Evolutionary conservation across 345 rosid species (phyloP).

Genomic region (Populus tremula): DNA sequence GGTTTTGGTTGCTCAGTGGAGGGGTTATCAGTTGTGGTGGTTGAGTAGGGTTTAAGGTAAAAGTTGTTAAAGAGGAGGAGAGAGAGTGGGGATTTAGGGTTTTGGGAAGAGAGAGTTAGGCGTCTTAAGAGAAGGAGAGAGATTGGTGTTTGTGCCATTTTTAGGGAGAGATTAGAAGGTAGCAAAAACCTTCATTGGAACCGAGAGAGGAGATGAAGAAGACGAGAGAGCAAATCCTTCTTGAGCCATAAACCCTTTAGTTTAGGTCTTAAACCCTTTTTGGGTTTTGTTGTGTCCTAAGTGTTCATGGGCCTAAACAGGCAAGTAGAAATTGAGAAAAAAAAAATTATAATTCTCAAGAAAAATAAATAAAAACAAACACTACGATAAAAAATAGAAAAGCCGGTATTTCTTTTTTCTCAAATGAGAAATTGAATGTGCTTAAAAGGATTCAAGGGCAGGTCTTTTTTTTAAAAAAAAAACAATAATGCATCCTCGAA

Average conservation of each 20-base stretch:
- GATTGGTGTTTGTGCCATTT: conserved; percentile 42
- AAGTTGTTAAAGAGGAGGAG: conserved; percentile 14
- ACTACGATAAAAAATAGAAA: too few relatives aligned
- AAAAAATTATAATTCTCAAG: too few relatives aligned
- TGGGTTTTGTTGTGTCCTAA: background rate
- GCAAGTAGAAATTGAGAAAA: too few relatives aligned
- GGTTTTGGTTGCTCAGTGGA: conserved; percentile 43
- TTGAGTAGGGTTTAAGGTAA: conserved; percentile 31
- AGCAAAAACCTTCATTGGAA: conserved; percentile 24
- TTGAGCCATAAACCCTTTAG: background rate
- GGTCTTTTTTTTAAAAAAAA: too few relatives aligned
- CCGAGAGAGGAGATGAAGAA: background rate
- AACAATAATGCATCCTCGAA: too few relatives aligned
- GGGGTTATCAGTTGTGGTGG: background rate
- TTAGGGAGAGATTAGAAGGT: background rate
- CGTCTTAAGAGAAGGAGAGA: conserved; percentile 56
- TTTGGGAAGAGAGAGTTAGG: conserved; percentile 25
- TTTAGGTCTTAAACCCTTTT: background rate
- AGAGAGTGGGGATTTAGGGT: conserved; percentile 18
- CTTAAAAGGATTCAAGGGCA: too few relatives aligned
- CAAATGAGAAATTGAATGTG: too few relatives aligned
- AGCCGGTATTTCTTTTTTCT: too few relatives aligned
- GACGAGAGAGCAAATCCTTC: background rate
- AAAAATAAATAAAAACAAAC: too few relatives aligned
- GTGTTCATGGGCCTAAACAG: too few relatives aligned